phyloP scores from a whole-genome alignment of 257 asterid species.

The Jaltomata sinuosa region DNA sequence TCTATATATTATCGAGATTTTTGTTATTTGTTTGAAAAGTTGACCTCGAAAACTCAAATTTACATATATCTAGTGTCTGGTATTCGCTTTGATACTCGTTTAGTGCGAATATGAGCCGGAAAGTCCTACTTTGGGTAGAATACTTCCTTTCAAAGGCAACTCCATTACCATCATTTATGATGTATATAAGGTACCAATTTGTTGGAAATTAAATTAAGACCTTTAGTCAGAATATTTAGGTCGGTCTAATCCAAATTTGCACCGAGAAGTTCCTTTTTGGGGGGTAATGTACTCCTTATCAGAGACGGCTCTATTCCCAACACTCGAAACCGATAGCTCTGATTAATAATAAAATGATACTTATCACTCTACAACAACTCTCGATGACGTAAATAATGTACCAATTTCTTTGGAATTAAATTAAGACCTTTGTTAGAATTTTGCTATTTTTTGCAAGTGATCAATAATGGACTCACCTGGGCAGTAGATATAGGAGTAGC shows the following conservation, averaged over 20 bases:
- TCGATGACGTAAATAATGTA: neutral
- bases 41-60: neutral
- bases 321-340: no score
- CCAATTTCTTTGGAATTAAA: neutral
- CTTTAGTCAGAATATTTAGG: neutral
- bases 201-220: neutral
- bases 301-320: no score
- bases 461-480: constrained; percentile 34
- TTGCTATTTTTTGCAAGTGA: neutral
- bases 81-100: neutral
- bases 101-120: no score
- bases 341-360: no score
- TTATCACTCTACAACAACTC: no score
- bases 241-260: no score
- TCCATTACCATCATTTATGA: neutral
- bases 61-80: neutral
- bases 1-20: neutral
- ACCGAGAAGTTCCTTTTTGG: no score
- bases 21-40: neutral
- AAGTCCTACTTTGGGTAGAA: neutral
- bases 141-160: neutral
- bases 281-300: no score
- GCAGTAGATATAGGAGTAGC: constrained; percentile 51
- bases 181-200: neutral
- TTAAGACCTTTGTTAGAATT: neutral